Evolutionary conservation across 2,329 filamentous ascomycete genomes (phyloP), one percentile per base, ranked within the genome.

Genomic region (Emydomyces testavorans): DNA sequence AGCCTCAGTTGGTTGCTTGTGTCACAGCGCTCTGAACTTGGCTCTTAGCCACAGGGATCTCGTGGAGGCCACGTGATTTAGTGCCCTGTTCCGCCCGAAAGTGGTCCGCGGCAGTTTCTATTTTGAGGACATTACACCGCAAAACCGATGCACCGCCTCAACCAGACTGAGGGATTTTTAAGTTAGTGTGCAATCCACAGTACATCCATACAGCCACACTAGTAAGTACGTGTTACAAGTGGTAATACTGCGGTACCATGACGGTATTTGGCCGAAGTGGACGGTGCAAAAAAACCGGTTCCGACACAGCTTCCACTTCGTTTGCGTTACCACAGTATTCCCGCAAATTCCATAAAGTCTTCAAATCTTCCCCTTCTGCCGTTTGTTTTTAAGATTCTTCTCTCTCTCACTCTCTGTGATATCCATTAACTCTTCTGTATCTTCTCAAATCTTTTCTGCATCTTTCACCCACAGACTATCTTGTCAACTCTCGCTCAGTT

Each of bases 271-370:
- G 23, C 43, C 43, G 24, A 35, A n/a, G 29, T 5, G 8, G 6
- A 41, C 13, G 41, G 16, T n/a, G 4, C 20, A 26, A 20, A 36
- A 46, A 46, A 46, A 46, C 43, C 32, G 29, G 43, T 37, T 41
- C 39, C 24, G 39, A 43, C 42, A 43, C 42, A 41, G 28, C 44
- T 46, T 40, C 45, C 45, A 15, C 31, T 21, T 48, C 36, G 24
- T 42, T 16, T 24, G 5, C 20, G 20, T 21, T 13, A 6, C 8
- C 31, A 13, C 28, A 26, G 18, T 13, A 39, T 6, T 41, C 39
- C 39, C 39, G 39, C 39, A n/a, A 6, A 20, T 41, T 41, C 4
- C 24, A 20, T 29, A 38, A 44, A 44, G 32, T 45, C 48, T 46
- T 45, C 42, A 28, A 40, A 41, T 36, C 44, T 28, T 38, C 28